These are phyloP conservation scores for Barnettozyma botsteinii DNA, from an alignment of 805 yeast species.

Conservation along the genomic window DNA sequence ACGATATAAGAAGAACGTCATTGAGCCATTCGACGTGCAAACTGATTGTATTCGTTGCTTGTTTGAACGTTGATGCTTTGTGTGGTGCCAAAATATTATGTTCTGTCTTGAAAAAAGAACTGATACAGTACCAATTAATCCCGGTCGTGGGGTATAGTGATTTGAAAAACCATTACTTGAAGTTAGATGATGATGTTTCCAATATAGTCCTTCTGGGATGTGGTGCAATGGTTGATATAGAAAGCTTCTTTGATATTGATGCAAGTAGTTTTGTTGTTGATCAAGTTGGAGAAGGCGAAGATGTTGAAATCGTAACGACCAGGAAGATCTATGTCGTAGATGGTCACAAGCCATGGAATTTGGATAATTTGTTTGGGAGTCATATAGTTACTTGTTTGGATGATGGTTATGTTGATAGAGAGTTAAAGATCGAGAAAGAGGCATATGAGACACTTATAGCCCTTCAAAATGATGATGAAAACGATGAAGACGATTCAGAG, in stretches of 20 bases:
- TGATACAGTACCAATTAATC: conserved; percentile 80
- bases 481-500: conserved; percentile 32
- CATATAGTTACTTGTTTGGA: conserved; percentile 75
- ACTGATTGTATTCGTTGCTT: conserved; percentile 72
- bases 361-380: conserved; percentile 86
- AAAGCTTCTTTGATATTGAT: conserved; percentile 61
- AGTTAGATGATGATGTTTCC: conserved; percentile 66
- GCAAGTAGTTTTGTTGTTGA: conserved; percentile 40
- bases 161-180: conserved; percentile 53
- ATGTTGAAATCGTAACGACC: conserved; percentile 30
- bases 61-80: conserved; percentile 85
- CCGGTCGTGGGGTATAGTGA: conserved; percentile 93
- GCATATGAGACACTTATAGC: conserved; percentile 56
- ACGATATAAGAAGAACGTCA: conserved; percentile 62
- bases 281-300: conserved; percentile 14
- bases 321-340: conserved; percentile 79
- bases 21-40: conserved; percentile 91
- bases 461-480: conserved; percentile 32
- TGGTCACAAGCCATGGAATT: conserved; percentile 94
- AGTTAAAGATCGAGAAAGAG: conserved; percentile 45
- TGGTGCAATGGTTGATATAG: conserved; percentile 88
- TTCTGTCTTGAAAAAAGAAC: conserved; percentile 64
- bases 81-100: conserved; percentile 82
- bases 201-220: conserved; percentile 84
- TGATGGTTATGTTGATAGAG: conserved; percentile 70